Base-by-base conservation (phyloP, 2,329 filamentous ascomycete species). In the Talaromyces sp. region DNA sequence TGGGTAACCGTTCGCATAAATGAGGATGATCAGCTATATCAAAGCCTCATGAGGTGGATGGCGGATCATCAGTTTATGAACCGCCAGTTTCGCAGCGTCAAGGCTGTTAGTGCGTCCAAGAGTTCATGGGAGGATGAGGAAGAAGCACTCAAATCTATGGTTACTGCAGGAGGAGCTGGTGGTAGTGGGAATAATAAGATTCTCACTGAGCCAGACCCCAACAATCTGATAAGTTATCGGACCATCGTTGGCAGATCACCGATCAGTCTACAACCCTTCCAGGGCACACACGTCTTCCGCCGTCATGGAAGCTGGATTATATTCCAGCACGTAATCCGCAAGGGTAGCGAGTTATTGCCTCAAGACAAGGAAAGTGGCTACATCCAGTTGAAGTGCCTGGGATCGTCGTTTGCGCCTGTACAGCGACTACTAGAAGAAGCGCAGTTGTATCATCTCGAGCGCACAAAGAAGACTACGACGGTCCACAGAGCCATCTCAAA, bases 21-120 rank as follows among this genome's bases (percentile, higher is more conserved):
- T 65, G 83, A 82, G 66, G 80, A 80, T 50, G 87, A 89, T 69
- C 82, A 85, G 62, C 86, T 88, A 33, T 87, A 87, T 70, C 61
- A 72, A 3, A 84, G 88, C 61, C 70, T 89, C 58, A 86, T 88
- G 79, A 81, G 83, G 61, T 89, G 84, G 79, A 79, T 88, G 8
- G 83, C 84, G 0, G 73, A 80, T 45, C 83, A 87, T 70, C 82
- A 83, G 10, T 79, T 77, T 22, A 81, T 85, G 66, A 78, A 78
- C 37, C 81, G 66, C 17, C 67, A 81, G 56, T 85, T 84, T 43
- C 81, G 84, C 15, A 80, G 80, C 6, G 75, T 88, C 17, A 83
- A 82, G 67, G 86, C 85, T 7, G 83, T 87, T 71, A 87, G 85
- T 0, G 78, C 81, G 1, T 81, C 79, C 59, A 83, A 80, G 69